A percentile compares a stretch with the other conserved stretches of the same genome.
phyloP scores from a whole-genome alignment of 2,329 filamentous ascomycete genomes.

The Tolypocladium nubicola region DNA sequence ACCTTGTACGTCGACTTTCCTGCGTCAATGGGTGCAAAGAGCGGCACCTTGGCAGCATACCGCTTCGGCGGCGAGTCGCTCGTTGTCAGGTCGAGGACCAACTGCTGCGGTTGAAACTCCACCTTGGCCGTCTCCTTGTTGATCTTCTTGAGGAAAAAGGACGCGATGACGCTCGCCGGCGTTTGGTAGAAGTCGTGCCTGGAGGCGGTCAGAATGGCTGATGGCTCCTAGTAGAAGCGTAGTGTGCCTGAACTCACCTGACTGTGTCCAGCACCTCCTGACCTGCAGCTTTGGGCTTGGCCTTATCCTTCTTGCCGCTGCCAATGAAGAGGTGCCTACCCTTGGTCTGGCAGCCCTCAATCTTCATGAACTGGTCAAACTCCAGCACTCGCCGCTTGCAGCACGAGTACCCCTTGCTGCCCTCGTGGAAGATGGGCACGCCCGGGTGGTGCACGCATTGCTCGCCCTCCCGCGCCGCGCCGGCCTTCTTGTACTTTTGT shows the following conservation, averaged over 20 bases:
- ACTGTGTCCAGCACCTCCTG: conserved; percentile 75
- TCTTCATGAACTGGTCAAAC: conserved; percentile 96
- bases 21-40: conserved; percentile 69
- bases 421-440: conserved; percentile 89
- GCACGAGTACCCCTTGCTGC: conserved; percentile 94
- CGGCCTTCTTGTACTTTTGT: conserved; percentile 49
- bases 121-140: conserved; percentile 69
- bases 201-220: not conserved
- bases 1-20: conserved; percentile 70
- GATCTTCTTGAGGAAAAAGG: conserved; percentile 95
- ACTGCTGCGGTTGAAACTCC: conserved; percentile 49
- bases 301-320: conserved; percentile 54
- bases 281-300: conserved; percentile 25
- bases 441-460: conserved; percentile 84
- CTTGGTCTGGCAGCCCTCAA: conserved; percentile 81
- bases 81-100: conserved; percentile 78
- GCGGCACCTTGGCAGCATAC: conserved; percentile 60
- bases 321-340: conserved; percentile 76
- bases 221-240: not conserved
- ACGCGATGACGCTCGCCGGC: conserved; percentile 70
- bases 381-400: conserved; percentile 92
- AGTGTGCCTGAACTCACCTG: conserved; percentile 38
- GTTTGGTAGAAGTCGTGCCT: conserved; percentile 92
- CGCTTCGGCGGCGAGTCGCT: conserved; percentile 67
- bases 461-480: conserved; percentile 52